Conservation (phyloP, 805 yeast genomes). For the Sugiyamaella floridensis region DNA sequence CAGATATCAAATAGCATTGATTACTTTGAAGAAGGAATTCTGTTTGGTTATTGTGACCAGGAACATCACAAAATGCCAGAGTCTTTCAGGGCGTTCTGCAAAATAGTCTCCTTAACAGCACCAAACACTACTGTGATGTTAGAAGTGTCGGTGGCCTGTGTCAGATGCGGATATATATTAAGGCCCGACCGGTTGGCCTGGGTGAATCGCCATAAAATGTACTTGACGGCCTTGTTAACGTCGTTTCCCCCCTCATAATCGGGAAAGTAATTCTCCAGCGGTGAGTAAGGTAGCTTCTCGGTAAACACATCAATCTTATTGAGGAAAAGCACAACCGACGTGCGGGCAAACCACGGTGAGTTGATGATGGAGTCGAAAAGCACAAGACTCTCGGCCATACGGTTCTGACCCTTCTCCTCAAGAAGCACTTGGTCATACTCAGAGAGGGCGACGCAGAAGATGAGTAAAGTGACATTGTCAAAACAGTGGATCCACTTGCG, state of each 20-base stretch:
- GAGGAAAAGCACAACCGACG: slow-evolving; percentile 77
- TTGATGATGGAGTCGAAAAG: slow-evolving; percentile 86
- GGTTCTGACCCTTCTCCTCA: slow-evolving; percentile 62
- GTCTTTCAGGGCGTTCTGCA: slow-evolving; percentile 69
- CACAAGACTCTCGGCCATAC: slow-evolving; percentile 74
- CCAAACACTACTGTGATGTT: slow-evolving; percentile 82
- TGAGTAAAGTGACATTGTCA: slow-evolving; percentile 82
- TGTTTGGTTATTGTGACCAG: no score
- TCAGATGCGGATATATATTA: slow-evolving; percentile 77
- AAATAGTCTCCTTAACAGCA: slow-evolving; percentile 71
- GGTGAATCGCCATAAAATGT: slow-evolving; percentile 83
- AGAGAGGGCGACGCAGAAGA: slow-evolving; percentile 84
- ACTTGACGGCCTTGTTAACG: slow-evolving; percentile 84
- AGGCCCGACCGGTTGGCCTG: slow-evolving; percentile 77
- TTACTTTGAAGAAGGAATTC: background rate
- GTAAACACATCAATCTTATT: slow-evolving; percentile 89
- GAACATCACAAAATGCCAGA: slow-evolving; percentile 53
- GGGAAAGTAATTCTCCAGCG: slow-evolving; percentile 76
- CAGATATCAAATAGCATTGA: no score
- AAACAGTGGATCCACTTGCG: slow-evolving; percentile 97
- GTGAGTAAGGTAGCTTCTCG: slow-evolving; percentile 73
- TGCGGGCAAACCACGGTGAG: slow-evolving; percentile 85
- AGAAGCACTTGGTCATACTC: slow-evolving; percentile 84
- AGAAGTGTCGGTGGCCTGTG: slow-evolving; percentile 91
- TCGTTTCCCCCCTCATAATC: slow-evolving; percentile 89